Evolutionary conservation across 257 asterid genomes (phyloP).

Genomic region (Lithospermum erythrorhizon): DNA sequence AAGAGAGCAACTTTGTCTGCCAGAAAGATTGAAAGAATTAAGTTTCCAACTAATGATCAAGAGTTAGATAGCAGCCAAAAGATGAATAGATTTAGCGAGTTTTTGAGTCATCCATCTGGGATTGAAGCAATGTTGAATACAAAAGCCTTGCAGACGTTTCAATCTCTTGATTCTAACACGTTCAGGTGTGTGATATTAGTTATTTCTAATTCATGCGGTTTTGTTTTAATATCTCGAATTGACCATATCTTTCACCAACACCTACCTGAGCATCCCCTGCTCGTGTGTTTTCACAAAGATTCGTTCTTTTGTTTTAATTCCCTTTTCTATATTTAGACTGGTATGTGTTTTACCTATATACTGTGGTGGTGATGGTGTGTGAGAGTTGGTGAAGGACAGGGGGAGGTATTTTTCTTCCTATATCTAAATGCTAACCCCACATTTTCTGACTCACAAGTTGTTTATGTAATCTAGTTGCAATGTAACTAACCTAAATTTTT

Average conservation of each 20-base stretch:
- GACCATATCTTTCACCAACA: no score
- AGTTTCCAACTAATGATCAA: slow-evolving; percentile 41
- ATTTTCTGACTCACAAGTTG: no score
- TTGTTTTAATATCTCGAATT: neutral
- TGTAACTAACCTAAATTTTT: no score
- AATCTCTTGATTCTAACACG: slow-evolving; percentile 54
- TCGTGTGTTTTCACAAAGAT: neutral
- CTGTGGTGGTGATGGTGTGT: neutral
- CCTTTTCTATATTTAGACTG: no score
- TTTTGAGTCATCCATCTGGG: slow-evolving; percentile 69
- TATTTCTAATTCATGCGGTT: neutral
- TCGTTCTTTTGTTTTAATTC: no score
- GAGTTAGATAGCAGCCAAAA: slow-evolving; percentile 16
- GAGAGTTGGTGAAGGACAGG: neutral
- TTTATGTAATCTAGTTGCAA: no score
- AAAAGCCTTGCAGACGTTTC: slow-evolving; percentile 57
- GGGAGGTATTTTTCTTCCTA: neutral
- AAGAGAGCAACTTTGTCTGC: slow-evolving; percentile 64
- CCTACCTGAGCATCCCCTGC: neutral
- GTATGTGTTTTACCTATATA: no score
- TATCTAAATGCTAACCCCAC: neutral
- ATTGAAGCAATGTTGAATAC: slow-evolving; percentile 67
- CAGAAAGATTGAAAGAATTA: slow-evolving; percentile 52
- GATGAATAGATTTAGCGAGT: slow-evolving; percentile 39
- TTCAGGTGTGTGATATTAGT: slow-evolving; percentile 41